Conservation (phyloP, 176 grass and related monocot genomes). For the Oryza coarctata region DNA sequence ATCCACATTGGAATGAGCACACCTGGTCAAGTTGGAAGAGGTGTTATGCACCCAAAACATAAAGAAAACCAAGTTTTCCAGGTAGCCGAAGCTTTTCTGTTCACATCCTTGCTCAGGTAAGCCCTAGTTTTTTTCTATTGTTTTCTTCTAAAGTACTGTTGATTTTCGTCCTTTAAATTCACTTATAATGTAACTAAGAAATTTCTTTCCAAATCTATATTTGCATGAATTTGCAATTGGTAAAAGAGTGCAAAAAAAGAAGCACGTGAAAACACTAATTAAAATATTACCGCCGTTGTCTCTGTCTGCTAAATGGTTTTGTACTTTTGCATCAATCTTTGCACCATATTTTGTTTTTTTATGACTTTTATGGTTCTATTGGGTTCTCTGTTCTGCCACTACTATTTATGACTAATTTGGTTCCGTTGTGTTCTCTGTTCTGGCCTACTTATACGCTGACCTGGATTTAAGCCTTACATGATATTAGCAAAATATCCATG, state of each 20-base stretch:
- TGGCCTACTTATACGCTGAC: neutral
- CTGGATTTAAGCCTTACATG: too few species aligned
- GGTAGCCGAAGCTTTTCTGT: conserved; percentile 76
- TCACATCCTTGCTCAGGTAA: conserved; percentile 89
- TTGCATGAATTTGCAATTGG: neutral
- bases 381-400: too few species aligned
- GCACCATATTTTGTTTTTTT: neutral
- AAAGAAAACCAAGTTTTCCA: conserved; percentile 90
- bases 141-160: conserved; percentile 14
- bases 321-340: neutral
- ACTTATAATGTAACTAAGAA: neutral
- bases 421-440: neutral
- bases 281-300: neutral
- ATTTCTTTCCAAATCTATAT: neutral
- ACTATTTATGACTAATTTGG: too few species aligned
- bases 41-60: conserved; percentile 51
- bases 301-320: neutral
- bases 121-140: conserved; percentile 9
- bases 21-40: conserved; percentile 54
- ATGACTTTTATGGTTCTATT: neutral
- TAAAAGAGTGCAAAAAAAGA: neutral
- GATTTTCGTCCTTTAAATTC: neutral
- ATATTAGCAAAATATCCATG: neutral
- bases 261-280: neutral
- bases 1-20: conserved; percentile 48